Evolutionary conservation across 1,284 basidiomycete genomes (phyloP).

Genomic region (Hemileia vastatrix): DNA sequence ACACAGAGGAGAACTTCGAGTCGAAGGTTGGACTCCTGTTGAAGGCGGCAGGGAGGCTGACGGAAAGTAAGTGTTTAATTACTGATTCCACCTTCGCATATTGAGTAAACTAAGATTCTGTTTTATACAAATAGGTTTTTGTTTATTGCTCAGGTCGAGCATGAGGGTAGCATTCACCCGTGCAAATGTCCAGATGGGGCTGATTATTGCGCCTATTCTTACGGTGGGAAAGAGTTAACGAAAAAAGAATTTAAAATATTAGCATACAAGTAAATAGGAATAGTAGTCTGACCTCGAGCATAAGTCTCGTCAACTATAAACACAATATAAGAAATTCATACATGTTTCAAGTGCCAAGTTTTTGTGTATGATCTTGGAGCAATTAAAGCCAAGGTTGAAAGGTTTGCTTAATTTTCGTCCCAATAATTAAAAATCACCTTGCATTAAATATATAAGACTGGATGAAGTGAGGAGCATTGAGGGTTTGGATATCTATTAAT

Average conservation of each 20-base stretch:
- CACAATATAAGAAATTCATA: too few relatives aligned
- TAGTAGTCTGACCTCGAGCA: neutral
- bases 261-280: conserved; percentile 1
- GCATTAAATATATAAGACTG: too few relatives aligned
- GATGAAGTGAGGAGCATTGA: too few relatives aligned
- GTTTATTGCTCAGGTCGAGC: conserved; percentile 16
- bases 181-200: conserved; percentile 12
- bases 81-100: too few relatives aligned
- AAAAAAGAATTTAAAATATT: conserved; percentile 18
- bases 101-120: too few relatives aligned
- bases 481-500: too few relatives aligned
- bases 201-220: conserved; percentile 13
- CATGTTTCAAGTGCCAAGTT: too few relatives aligned
- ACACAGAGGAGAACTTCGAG: conserved; percentile 4
- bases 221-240: conserved; percentile 16
- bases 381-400: too few relatives aligned
- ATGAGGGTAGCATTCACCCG: conserved; percentile 18
- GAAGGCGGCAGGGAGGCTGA: conserved; percentile 16
- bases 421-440: too few relatives aligned
- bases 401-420: too few relatives aligned
- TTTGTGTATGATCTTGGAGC: too few relatives aligned
- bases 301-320: neutral
- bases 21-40: conserved; percentile 16
- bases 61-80: conserved; percentile 13
- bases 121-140: conserved; percentile 10